A percentile compares a stretch with the other conserved stretches of the same genome.
phyloP scores from a whole-genome alignment of 1,139 yeast species.

The Yamadazyma jaroonii region DNA sequence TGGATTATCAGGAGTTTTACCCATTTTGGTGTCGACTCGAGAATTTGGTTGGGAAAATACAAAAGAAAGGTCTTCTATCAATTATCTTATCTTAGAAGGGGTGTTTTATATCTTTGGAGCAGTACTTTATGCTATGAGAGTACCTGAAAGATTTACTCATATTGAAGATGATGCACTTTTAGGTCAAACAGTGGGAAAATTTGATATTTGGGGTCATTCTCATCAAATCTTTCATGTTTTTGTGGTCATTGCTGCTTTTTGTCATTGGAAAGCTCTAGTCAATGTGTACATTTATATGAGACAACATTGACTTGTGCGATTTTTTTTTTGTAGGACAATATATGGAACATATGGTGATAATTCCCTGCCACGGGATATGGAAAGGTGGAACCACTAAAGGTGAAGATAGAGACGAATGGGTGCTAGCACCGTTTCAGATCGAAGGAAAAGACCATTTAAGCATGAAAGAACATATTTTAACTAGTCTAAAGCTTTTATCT shows the following conservation, averaged over 20 bases:
- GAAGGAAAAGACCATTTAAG: conserved; percentile 68
- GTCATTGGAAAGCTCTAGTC: conserved; percentile 69
- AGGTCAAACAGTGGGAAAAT: conserved; percentile 30
- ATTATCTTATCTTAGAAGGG: conserved; percentile 70
- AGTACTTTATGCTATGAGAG: conserved; percentile 66
- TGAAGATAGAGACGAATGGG: conserved; percentile 52
- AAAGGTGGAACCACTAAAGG: conserved; percentile 36
- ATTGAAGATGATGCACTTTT: conserved; percentile 34
- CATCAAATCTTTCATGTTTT: conserved; percentile 85
- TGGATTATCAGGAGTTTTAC: conserved; percentile 77
- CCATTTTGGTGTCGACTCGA: conserved; percentile 53
- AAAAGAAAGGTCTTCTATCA: conserved; percentile 48
- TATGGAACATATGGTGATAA: conserved; percentile 38
- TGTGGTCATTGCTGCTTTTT: conserved; percentile 78
- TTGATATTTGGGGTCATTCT: conserved; percentile 77
- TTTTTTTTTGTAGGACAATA: neutral
- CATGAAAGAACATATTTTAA: conserved; percentile 60
- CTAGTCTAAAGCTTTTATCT: conserved; percentile 32
- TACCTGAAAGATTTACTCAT: conserved; percentile 76
- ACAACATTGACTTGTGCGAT: neutral
- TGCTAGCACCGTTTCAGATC: conserved; percentile 59
- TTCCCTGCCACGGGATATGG: conserved; percentile 76
- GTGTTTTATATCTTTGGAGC: conserved; percentile 78
- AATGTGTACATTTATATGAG: conserved; percentile 51
- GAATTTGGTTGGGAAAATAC: conserved; percentile 40